Evolutionary conservation across 2,329 filamentous ascomycete genomes (phyloP), one percentile per base, ranked within the genome.

Genomic region (Cucurbitaria berberidis): DNA sequence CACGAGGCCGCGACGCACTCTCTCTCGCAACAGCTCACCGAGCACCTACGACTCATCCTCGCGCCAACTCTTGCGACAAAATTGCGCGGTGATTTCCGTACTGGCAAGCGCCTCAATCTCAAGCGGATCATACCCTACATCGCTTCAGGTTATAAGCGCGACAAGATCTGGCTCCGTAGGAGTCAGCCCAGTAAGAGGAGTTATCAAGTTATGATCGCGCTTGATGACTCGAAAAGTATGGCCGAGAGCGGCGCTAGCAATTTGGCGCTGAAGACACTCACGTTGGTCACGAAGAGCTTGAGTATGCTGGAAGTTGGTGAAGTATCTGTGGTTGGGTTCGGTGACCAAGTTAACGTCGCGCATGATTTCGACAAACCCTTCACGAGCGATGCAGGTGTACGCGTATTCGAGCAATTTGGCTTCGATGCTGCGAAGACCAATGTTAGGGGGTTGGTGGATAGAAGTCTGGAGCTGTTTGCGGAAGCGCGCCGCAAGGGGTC

Each of bases 41-140:
- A 96, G 60, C 95, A 98, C 70, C 87, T 99, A 16, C 91, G 95
- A 22, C 86, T 99, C 13, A 98, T 99, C 67, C 87, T 99, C 34
- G 91, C 91, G 0, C 95, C 96, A 0, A 98, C 93, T 0, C 88
- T 96, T 47, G 93, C 93, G 1, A 98, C 95, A 32, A 99, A 98
- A 71, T 89, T 99, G 57, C 93, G 93, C 1, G 95, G 95, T 38
- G 92, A 96, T 63, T 98, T 96, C 84, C 90, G 95, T 63, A 99
- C 95, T 0, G 95, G 95, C 59, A 99, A 99, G 76, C 89, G 95
- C 0, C 90, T 99, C 66, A 99, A 98, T 77, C 96, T 99, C 81
- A 98, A 98, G 78, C 91, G 93, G 64, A 99, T 99, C 77, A 99
- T 99, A 68, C 95, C 96, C 0, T 99, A 99, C 78, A 98, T 99